Evolutionary conservation across 345 rosid genomes (phyloP), one percentile per base, ranked within the genome.

Genomic region (Citrus mangshanensis): DNA sequence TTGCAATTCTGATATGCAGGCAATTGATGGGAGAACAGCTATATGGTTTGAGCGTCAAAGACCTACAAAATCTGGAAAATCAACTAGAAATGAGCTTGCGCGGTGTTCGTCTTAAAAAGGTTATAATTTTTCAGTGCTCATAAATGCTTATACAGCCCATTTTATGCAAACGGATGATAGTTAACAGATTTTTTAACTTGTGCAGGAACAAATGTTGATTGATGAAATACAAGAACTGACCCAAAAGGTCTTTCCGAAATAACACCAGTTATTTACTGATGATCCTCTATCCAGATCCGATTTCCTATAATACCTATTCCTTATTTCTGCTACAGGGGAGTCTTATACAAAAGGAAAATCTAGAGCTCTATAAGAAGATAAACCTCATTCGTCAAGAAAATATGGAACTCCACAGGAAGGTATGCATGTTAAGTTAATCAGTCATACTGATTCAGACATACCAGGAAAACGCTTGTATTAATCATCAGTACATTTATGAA

Each of bases 21-120:
- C 83, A 86, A 80, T 62, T 93, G 83, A 89, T 90, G 93, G 97
- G 97, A 68, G 91, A 91, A 73, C 93, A 89, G 79, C 90, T 93
- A 66, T 79, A 82, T 80, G 97, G 93, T 62, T 85, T 93, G 67
- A 81, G 73, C 27, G 82, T 89, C 68, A 84, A 80, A 51, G 93
- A 90, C 65, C 86, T 93, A 66, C 89, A 89, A 58, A 85, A 82
- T 79, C 77, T 92, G 58, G 96, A 92, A 80, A 87, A 77, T 75
- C 91, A 90, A 79, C 80, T 92, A 70, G 93, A 93, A 82, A 85
- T 86, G 84, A 90, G 93, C 51, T 81, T 93, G 81, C 84, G 77
- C 3, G 93, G 92, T 32, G 80, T 93, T 83, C 92, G 95, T n/a
- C 79, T 78, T 78, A 87, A 87, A 79, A 93, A 91, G 97, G 97